phyloP scores from a whole-genome alignment of 306 rosid genomes.

The Crotalaria pallida region DNA sequence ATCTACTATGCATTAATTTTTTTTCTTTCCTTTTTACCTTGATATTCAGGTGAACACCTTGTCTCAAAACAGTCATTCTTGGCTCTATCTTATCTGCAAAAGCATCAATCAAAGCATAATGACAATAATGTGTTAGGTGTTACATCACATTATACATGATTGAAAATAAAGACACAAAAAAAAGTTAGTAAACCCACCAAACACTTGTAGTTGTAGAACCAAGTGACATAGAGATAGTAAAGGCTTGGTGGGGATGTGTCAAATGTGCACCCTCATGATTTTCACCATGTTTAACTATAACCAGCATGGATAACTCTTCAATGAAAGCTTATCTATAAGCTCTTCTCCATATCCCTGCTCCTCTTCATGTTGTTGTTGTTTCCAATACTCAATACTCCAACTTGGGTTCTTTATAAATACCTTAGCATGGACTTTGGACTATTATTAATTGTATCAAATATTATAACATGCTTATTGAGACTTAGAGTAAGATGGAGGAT shows the following conservation, averaged over 20 bases:
- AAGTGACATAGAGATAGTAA: conserved; percentile 61
- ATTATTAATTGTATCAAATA: conserved; percentile 7
- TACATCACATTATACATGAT: conserved; percentile 18
- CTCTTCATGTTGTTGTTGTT: conserved; percentile 24
- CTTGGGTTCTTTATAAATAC: background rate
- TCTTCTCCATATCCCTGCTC: conserved; percentile 50
- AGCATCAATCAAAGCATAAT: conserved; percentile 3
- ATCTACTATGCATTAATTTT: background rate
- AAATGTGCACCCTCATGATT: conserved; percentile 31
- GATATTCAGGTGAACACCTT: conserved; percentile 76
- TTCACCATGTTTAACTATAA: conserved; percentile 32
- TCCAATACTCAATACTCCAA: conserved; percentile 1
- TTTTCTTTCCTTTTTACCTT: conserved; percentile 40
- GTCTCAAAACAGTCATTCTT: conserved; percentile 83
- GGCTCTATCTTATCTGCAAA: conserved; percentile 93
- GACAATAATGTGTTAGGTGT: conserved; percentile 7
- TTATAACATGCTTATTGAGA: background rate
- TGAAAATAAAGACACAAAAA: conserved; percentile 26
- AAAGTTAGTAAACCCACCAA: conserved; percentile 57
- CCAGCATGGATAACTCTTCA: conserved; percentile 53
- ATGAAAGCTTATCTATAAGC: conserved; percentile 62
- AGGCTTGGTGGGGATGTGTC: conserved; percentile 69
- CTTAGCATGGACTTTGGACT: conserved; percentile 21
- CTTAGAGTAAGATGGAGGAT: no score
- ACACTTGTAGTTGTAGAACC: conserved; percentile 79